These are phyloP conservation scores for Phytophthora meadii DNA, from an alignment of 352 stramenopile species.

Conservation along the genomic window DNA sequence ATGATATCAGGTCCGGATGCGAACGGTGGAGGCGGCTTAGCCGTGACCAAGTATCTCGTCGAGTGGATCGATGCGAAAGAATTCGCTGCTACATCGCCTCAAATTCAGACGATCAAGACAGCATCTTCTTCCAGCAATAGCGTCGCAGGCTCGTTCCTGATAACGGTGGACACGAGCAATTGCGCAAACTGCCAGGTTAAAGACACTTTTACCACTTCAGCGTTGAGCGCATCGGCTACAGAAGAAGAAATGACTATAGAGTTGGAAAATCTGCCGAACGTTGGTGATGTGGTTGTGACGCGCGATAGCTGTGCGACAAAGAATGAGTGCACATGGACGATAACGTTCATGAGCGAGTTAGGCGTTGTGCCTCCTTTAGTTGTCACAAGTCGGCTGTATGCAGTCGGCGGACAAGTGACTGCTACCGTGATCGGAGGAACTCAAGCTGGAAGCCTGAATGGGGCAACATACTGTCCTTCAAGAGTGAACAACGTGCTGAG, in stretches of 20 bases:
- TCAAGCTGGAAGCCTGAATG: slow-evolving; percentile 44
- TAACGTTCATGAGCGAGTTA: slow-evolving; percentile 83
- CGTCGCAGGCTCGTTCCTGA: slow-evolving; percentile 73
- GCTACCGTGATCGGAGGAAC: slow-evolving; percentile 44
- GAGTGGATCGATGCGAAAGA: slow-evolving; percentile 90
- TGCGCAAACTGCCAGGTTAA: slow-evolving; percentile 84
- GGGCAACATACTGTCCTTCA: slow-evolving; percentile 58
- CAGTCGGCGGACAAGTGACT: slow-evolving; percentile 42
- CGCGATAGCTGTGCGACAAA: slow-evolving; percentile 42
- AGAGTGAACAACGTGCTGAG: slow-evolving; percentile 23
- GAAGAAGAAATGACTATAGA: slow-evolving; percentile 70
- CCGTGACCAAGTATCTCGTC: slow-evolving; percentile 91
- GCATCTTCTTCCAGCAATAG: slow-evolving; percentile 32
- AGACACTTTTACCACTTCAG: slow-evolving; percentile 60
- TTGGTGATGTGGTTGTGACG: slow-evolving; percentile 90
- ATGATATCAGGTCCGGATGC: slow-evolving; percentile 59
- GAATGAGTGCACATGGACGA: slow-evolving; percentile 78
- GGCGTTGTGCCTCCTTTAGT: slow-evolving; percentile 58
- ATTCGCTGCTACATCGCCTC: slow-evolving; percentile 66
- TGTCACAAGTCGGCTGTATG: slow-evolving; percentile 56
- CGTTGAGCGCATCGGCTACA: slow-evolving; percentile 76
- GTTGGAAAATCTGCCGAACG: slow-evolving; percentile 94
- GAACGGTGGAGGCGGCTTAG: slow-evolving; percentile 86
- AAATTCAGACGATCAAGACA: slow-evolving; percentile 77
- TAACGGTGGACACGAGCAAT: slow-evolving; percentile 87